Conservation (phyloP, 2,329 filamentous ascomycete genomes). For the Delphinella strobiligena region DNA sequence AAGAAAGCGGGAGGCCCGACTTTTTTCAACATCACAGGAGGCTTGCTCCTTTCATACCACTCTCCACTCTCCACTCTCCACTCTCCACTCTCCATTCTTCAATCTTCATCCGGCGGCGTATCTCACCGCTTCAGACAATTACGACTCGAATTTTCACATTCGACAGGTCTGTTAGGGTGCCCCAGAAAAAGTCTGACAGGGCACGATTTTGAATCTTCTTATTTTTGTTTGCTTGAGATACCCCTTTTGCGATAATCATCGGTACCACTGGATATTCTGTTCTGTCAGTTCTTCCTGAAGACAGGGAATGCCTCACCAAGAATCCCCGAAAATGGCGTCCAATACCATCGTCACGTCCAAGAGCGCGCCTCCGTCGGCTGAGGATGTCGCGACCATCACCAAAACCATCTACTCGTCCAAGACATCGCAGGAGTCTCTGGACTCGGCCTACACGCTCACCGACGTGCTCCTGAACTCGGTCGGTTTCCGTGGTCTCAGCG, state of each 20-base stretch:
- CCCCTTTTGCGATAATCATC: not conserved
- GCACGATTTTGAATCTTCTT: no score
- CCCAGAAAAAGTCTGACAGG: no score
- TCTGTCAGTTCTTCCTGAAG: no score
- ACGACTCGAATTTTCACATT: no score
- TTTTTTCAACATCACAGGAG: slow-evolving; percentile 4
- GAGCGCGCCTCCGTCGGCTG: slow-evolving; percentile 30
- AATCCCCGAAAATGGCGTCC: slow-evolving; percentile 36
- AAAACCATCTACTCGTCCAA: slow-evolving; percentile 36
- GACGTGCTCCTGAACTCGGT: slow-evolving; percentile 53
- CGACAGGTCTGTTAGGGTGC: no score
- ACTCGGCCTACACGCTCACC: slow-evolving; percentile 53
- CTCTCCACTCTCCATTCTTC: slow-evolving; percentile 23
- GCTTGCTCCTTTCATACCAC: slow-evolving; percentile 8
- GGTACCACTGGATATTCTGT: no score
- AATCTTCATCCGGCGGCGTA: no score
- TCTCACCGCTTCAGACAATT: no score
- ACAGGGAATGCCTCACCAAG: slow-evolving; percentile 35
- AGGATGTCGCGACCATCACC: slow-evolving; percentile 32
- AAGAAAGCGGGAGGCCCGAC: not conserved
- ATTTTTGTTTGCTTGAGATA: slow-evolving; percentile 2
- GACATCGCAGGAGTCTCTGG: slow-evolving; percentile 44
- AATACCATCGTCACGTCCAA: slow-evolving; percentile 35
- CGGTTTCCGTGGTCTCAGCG: slow-evolving; percentile 49
- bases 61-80: slow-evolving; percentile 12